Conservation (phyloP, 1,284 basidiomycete genomes). For the Lignosus rhinocerotis region DNA sequence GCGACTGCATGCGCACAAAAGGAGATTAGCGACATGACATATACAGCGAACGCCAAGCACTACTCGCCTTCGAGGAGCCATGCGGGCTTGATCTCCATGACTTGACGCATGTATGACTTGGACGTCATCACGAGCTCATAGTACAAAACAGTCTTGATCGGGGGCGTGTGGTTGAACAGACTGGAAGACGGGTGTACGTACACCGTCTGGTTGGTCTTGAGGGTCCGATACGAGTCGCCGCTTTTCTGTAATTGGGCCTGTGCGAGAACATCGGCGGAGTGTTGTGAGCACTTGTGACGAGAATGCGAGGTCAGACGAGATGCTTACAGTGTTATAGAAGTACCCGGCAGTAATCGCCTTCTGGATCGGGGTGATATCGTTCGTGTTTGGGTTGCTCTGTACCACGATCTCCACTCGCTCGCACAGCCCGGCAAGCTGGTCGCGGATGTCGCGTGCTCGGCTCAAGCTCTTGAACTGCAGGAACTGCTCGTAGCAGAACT, state of each 20-base stretch:
- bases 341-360: slow-evolving; percentile 95
- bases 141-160: slow-evolving; percentile 87
- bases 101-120: slow-evolving; percentile 88
- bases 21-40: neutral
- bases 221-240: slow-evolving; percentile 89
- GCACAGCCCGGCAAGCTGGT: slow-evolving; percentile 93
- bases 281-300: neutral
- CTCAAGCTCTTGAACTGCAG: slow-evolving; percentile 95
- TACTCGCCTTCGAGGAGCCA: slow-evolving; percentile 89
- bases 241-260: slow-evolving; percentile 88
- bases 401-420: slow-evolving; percentile 96
- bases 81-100: slow-evolving; percentile 95
- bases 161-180: slow-evolving; percentile 94
- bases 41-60: neutral
- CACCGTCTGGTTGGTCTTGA: slow-evolving; percentile 95
- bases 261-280: slow-evolving; percentile 1
- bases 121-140: slow-evolving; percentile 93
- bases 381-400: slow-evolving; percentile 83
- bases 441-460: slow-evolving; percentile 93
- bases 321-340: slow-evolving; percentile 90
- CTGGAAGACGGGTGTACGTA: slow-evolving; percentile 96
- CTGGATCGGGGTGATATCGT: slow-evolving; percentile 91
- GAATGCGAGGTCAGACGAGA: neutral
- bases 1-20: slow-evolving; percentile 57
- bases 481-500: slow-evolving; percentile 96